Evolutionary conservation across 140 eudicot genomes (phyloP).

Genomic region (Stevia rebaudiana): DNA sequence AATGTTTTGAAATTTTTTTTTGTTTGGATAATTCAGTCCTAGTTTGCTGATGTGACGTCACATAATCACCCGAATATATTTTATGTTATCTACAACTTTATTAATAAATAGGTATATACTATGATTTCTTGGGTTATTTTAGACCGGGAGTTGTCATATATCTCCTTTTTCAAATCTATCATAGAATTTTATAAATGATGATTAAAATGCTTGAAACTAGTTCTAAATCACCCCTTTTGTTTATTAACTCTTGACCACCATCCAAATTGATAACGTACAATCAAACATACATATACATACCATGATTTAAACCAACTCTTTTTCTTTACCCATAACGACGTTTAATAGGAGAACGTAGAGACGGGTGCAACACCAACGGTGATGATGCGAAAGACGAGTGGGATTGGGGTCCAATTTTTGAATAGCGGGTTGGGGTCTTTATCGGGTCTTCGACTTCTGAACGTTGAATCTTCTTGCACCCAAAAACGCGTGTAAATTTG

Average conservation of each 20-base stretch:
- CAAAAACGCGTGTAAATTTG: conserved; percentile 26
- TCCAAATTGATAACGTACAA: conserved; percentile 2
- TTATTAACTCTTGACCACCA: conserved; percentile 1
- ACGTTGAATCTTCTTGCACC: conserved; percentile 33
- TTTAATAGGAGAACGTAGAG: conserved; percentile 33
- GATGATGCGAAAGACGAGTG: conserved; percentile 27
- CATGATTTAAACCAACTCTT: background rate
- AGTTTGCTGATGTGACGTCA: too few relatives aligned
- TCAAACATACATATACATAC: conserved; percentile 9
- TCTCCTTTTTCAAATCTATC: too few relatives aligned
- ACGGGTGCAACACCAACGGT: conserved; percentile 32
- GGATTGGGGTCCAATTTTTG: conserved; percentile 25
- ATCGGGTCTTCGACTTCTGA: conserved; percentile 28
- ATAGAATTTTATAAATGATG: too few relatives aligned
- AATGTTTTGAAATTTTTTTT: too few relatives aligned
- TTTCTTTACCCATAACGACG: conserved; percentile 26
- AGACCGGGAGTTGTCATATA: too few relatives aligned
- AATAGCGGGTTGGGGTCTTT: conserved; percentile 25
- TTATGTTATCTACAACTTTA: too few relatives aligned
- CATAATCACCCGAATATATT: too few relatives aligned
- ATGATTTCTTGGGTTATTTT: too few relatives aligned
- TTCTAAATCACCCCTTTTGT: background rate
- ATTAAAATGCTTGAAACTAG: background rate
- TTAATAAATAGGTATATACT: too few relatives aligned
- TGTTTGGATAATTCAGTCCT: too few relatives aligned